phyloP scores from a whole-genome alignment of 257 asterid species.

The Thymus mandschuricus region DNA sequence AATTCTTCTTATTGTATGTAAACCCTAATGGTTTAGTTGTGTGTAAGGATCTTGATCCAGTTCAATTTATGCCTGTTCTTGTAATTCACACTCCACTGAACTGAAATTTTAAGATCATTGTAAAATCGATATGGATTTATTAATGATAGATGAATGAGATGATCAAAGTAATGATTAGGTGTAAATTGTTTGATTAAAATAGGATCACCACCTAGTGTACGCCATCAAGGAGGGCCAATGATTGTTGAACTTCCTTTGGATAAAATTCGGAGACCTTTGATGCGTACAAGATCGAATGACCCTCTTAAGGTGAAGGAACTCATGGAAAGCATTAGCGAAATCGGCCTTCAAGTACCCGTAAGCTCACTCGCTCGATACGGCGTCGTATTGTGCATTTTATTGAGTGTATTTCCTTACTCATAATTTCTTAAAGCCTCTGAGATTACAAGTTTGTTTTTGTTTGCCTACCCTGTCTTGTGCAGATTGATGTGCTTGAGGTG shows the following conservation, averaged over 20 bases:
- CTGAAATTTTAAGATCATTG: not conserved
- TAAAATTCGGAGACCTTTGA: conserved; percentile 80
- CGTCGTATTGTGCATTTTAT: too few relatives aligned
- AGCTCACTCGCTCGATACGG: too few relatives aligned
- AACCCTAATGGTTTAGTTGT: not conserved
- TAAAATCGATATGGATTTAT: too few relatives aligned
- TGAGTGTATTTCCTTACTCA: not conserved
- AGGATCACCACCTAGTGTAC: conserved; percentile 70
- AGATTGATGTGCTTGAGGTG: conserved; percentile 98
- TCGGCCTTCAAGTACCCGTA: conserved; percentile 91
- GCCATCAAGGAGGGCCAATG: conserved; percentile 72
- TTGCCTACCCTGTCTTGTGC: conserved; percentile 33
- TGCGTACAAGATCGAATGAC: conserved; percentile 89
- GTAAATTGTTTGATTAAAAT: conserved; percentile 15
- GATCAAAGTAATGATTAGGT: not conserved
- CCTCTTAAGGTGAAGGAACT: conserved; percentile 77
- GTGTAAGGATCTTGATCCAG: not conserved
- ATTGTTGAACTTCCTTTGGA: conserved; percentile 87
- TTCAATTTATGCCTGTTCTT: not conserved
- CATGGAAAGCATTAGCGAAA: conserved; percentile 75
- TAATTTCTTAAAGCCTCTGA: not conserved
- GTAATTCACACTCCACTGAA: not conserved
- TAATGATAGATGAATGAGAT: not conserved
- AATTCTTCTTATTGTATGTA: not conserved
- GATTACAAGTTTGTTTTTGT: not conserved